Conservation (phyloP, 1,139 yeast species). For the Lodderomyces metapsilosis region DNA sequence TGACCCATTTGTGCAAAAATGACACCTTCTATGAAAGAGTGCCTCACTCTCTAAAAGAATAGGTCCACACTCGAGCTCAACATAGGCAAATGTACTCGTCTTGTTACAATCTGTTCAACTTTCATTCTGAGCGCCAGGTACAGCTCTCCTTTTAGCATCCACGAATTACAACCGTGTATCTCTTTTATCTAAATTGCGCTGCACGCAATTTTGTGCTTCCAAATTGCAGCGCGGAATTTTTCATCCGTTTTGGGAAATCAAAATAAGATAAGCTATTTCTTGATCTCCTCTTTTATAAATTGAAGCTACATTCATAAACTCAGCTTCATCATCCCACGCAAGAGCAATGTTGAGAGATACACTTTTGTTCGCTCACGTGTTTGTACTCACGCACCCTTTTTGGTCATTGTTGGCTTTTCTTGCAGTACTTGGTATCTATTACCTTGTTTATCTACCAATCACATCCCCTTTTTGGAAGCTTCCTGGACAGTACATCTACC, state of each 20-base stretch:
- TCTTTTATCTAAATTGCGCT: no score
- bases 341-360: slow-evolving; percentile 5
- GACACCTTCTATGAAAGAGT: no score
- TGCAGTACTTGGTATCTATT: slow-evolving; percentile 20
- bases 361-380: not conserved
- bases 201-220: not conserved
- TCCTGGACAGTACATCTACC: slow-evolving; percentile 63
- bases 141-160: no score
- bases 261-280: not conserved
- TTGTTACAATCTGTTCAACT: no score
- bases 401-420: not conserved
- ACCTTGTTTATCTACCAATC: slow-evolving; percentile 43
- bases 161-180: no score
- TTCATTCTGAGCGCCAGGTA: no score
- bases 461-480: slow-evolving; percentile 50
- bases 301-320: no score
- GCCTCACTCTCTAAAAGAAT: no score
- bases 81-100: no score
- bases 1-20: no score
- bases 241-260: not conserved
- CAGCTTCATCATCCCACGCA: no score
- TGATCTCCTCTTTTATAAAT: not conserved
- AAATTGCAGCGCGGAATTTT: slow-evolving; percentile 1
- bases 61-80: no score
- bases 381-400: slow-evolving; percentile 1